Conservation (phyloP, 768 basidiomycete species). For the Infundibulicybe gibba region DNA sequence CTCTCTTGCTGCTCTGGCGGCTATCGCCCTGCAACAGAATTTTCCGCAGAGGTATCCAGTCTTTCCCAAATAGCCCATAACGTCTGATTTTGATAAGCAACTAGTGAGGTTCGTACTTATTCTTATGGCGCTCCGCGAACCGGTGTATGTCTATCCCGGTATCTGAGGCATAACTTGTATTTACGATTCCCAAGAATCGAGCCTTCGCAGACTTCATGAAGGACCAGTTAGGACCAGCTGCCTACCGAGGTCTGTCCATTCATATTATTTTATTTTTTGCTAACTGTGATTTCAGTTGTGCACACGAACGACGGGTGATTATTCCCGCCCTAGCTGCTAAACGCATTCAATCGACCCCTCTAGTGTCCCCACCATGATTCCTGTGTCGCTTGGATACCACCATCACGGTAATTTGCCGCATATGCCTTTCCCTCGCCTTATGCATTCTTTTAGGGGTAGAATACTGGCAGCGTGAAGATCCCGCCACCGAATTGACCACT, state of each 20-base stretch:
- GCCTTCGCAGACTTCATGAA: slow-evolving; percentile 44
- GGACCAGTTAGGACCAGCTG: slow-evolving; percentile 30
- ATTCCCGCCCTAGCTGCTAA: neutral
- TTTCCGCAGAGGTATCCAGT: slow-evolving; percentile 31
- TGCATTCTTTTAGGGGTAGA: slow-evolving; percentile 33
- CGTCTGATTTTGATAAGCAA: neutral
- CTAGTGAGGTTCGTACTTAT: slow-evolving; percentile 36
- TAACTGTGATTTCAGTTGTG: slow-evolving; percentile 30
- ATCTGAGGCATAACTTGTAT: neutral
- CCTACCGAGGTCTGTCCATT: slow-evolving; percentile 37
- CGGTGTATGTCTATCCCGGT: slow-evolving; percentile 29
- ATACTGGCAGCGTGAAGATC: slow-evolving; percentile 46
- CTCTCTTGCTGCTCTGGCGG: slow-evolving; percentile 44
- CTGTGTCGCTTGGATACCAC: slow-evolving; percentile 42
- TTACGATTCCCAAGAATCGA: slow-evolving; percentile 30
- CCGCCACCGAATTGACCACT: slow-evolving; percentile 35
- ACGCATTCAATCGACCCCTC: neutral
- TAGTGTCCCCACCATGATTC: slow-evolving; percentile 52
- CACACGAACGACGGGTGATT: slow-evolving; percentile 46
- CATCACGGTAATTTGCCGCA: slow-evolving; percentile 38
- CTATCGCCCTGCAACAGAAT: slow-evolving; percentile 38
- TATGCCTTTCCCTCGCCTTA: neutral
- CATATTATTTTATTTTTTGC: neutral
- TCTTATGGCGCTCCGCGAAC: slow-evolving; percentile 49
- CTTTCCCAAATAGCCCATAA: neutral